Conservation (phyloP, 495 filamentous ascomycete genomes). For the Penicillium silybi region DNA sequence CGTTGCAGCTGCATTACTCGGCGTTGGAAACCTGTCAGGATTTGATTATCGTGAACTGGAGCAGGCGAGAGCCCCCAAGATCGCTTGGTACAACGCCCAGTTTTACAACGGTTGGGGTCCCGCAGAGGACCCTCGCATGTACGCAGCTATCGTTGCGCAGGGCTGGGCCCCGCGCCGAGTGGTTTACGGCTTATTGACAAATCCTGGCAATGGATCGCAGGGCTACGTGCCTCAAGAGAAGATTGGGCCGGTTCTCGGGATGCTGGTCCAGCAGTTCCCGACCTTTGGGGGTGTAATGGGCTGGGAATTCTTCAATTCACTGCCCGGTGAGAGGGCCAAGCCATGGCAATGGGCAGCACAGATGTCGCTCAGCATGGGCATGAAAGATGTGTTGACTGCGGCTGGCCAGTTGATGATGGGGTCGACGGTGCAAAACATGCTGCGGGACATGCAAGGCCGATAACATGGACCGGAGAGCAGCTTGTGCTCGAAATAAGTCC, state of each 20-base stretch:
- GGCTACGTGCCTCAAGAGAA: constrained; percentile 53
- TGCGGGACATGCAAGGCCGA: constrained; percentile 29
- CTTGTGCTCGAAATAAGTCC: too few relatives aligned
- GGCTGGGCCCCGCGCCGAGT: constrained; percentile 65
- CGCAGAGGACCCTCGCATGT: constrained; percentile 54
- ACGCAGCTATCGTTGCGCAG: constrained; percentile 56
- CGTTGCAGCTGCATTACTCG: constrained; percentile 66
- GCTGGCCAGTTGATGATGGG: constrained; percentile 29
- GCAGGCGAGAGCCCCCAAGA: constrained; percentile 56
- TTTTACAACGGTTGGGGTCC: constrained; percentile 82
- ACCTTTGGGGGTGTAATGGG: constrained; percentile 79
- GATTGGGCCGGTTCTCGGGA: constrained; percentile 39
- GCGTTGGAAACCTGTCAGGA: constrained; percentile 62
- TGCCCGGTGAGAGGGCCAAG: constrained; percentile 50
- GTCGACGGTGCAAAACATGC: constrained; percentile 26
- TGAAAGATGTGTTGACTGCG: constrained; percentile 38
- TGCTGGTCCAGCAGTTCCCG: constrained; percentile 49
- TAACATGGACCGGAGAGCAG: background rate
- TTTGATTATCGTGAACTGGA: constrained; percentile 71
- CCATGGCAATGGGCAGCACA: constrained; percentile 71
- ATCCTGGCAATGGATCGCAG: constrained; percentile 58
- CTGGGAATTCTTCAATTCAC: constrained; percentile 80
- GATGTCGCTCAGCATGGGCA: constrained; percentile 51
- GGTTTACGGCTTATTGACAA: constrained; percentile 69
- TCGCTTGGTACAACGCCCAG: constrained; percentile 79